Evolutionary conservation across 805 yeast genomes (phyloP).

Genomic region (Saccharomycopsis lassenensis): DNA sequence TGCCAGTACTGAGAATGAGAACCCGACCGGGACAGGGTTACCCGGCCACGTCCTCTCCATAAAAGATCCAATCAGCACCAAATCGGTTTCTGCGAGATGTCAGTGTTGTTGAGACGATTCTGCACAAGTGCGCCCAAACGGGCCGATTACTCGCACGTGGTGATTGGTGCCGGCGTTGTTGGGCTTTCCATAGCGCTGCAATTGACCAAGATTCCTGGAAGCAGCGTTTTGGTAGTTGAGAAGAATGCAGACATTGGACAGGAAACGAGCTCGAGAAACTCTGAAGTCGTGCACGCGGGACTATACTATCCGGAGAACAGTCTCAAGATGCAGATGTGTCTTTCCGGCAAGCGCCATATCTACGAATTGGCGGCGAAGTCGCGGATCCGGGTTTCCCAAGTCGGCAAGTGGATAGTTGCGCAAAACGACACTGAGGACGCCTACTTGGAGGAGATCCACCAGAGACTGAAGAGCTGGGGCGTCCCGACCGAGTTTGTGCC

Average conservation of each 20-base stretch:
- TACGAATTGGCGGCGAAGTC: constrained; percentile 36
- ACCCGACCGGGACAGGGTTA: too few relatives aligned
- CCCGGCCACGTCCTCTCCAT: too few relatives aligned
- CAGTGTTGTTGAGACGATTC: too few relatives aligned
- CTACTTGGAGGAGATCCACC: constrained; percentile 42
- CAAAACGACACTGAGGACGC: constrained; percentile 56
- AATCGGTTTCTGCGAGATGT: too few relatives aligned
- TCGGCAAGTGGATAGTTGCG: constrained; percentile 87
- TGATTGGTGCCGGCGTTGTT: constrained; percentile 78
- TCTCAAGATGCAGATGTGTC: constrained; percentile 58
- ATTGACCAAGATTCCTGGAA: constrained; percentile 35
- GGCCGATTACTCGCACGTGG: constrained; percentile 55
- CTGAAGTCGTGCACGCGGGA: constrained; percentile 92
- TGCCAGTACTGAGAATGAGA: too few relatives aligned
- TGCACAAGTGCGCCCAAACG: constrained; percentile 9
- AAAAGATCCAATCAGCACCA: too few relatives aligned
- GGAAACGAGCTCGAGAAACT: constrained; percentile 82
- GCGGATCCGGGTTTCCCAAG: constrained; percentile 44
- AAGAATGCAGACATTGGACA: constrained; percentile 54
- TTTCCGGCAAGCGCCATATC: constrained; percentile 61
- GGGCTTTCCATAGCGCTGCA: constrained; percentile 77
- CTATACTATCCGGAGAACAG: constrained; percentile 64
- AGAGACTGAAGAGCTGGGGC: constrained; percentile 37
- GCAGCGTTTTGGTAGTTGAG: constrained; percentile 56
- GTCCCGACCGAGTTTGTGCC: constrained; percentile 52